phyloP scores from a whole-genome alignment of 345 rosid genomes.

The Conringia planisiliqua region DNA sequence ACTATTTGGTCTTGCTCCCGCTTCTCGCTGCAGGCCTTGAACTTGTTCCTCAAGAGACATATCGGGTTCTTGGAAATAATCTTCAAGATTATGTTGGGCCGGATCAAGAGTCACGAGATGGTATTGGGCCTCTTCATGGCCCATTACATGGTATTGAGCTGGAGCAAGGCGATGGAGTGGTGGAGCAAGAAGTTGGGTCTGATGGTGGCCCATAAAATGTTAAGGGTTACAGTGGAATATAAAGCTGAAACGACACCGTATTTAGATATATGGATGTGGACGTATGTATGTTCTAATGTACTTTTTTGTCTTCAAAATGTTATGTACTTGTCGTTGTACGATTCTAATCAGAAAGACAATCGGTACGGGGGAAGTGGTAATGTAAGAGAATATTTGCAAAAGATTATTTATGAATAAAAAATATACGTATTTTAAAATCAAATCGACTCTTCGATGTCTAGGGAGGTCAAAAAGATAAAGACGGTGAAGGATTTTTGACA shows the following conservation, averaged over 20 bases:
- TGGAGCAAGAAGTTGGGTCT: background rate
- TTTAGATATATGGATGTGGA: background rate
- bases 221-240: background rate
- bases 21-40: conserved; percentile 29
- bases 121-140: background rate
- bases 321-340: background rate
- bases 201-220: background rate
- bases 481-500: background rate
- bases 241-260: background rate
- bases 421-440: background rate
- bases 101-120: background rate
- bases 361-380: background rate
- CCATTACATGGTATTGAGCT: background rate
- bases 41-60: conserved; percentile 27
- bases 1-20: conserved; percentile 22
- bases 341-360: background rate
- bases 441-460: conserved; percentile 1
- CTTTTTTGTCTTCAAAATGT: background rate
- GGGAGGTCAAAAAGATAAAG: conserved; percentile 3
- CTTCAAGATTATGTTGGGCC: background rate
- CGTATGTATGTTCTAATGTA: background rate
- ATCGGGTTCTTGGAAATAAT: background rate
- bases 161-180: background rate
- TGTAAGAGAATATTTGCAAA: background rate
- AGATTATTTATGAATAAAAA: background rate